Base-by-base conservation (phyloP, 805 yeast species). In the Ogataea siamensis region DNA sequence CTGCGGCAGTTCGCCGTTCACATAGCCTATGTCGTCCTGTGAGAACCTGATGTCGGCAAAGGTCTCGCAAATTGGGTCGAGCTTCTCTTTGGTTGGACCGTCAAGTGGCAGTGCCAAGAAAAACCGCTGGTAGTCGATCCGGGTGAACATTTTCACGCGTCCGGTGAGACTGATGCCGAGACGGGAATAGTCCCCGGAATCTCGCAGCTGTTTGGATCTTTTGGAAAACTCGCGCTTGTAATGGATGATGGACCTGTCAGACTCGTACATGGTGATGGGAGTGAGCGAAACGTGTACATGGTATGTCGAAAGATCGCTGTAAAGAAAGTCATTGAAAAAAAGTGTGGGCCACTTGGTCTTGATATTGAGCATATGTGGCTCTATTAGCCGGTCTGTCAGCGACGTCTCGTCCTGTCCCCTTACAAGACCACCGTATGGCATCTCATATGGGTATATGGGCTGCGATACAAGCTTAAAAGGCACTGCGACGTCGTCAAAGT, bases 391-490 rank as follows among this genome's bases (percentile, higher is more conserved):
- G 8, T 50, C 52, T 7, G 37, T 24, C 3, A 49, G 32, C 18
- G 38, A 44, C 15, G 25, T 18, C 14, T 44, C 45, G 3, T 45
- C 39, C 14, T 37, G 47, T 6, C 59, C 59, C 45, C 50, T 41
- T 7, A 53, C 40, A 12, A 54, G 39, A 1, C 52, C 49, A 7
- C 48, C 54, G 22, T 53, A 54, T 1, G 59, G 59, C 3, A 51
- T 31, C 11, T 53, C 55, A 34, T 45, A 47, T 1, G 53, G 50
- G 11, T 36, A 39, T 8, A 49, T 17, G 3, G 51, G 49, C 13
- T 25, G 28, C 6, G 31, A 14, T 3, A 37, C 28, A 2, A 26
- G 26, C 6, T 43, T 22, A 32, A 44, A 54, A 6, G 57, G 57
- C 1, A 54, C 32, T 1, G 34, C 16, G 11, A 53, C 31, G 4